Base-by-base conservation (phyloP, 345 rosid species). In the Bruguiera gymnorhiza region DNA sequence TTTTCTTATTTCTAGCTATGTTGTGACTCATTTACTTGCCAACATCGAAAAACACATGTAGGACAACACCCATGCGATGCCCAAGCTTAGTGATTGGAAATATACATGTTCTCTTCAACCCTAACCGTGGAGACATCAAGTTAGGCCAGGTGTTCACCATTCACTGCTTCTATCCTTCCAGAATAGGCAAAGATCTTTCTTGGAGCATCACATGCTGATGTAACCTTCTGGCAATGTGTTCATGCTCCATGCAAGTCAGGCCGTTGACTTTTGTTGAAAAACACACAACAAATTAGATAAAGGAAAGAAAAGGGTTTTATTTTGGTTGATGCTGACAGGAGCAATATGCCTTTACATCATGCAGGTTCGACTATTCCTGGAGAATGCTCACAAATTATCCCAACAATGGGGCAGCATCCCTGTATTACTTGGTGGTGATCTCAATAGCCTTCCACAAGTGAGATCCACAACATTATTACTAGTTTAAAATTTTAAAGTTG, bases 61-160 rank as follows among this genome's bases (percentile, higher is more conserved):
- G 93, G 89, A 65, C 68, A 75, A 31, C 58, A 57, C 58, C 75
- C 19, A 27, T 67, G 48, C 65, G 70, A 67, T 69, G 75, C 70
- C 87, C 84, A 73, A 78, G 80, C 70, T 81, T 91, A 53, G 78
- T 89, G 76, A 84, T 91, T 58, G 96, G 93, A 65, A 89, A 91
- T 78, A 85, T 85, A 76, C 98, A 91, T 81, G 90, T 87, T 68
- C 79, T 91, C 20, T 94, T 83, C 79, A 94, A 94, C 76, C 96
- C 93, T 31, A 91, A 84, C 60, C 95, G 95, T 62, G 98, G 98
- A 70, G 96, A 91, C 77, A 83, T 94, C 70, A 91, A 94, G 82
- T 82, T 94, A 24, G 98, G 97, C 70, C 96, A 91, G 96, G 97
- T 89, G 83, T 51, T 68, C 23, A 43, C 66, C 74, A 60, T 63